Evolutionary conservation across 2,329 filamentous ascomycete species (phyloP).

Genomic region (Dissoconium aciculare): DNA sequence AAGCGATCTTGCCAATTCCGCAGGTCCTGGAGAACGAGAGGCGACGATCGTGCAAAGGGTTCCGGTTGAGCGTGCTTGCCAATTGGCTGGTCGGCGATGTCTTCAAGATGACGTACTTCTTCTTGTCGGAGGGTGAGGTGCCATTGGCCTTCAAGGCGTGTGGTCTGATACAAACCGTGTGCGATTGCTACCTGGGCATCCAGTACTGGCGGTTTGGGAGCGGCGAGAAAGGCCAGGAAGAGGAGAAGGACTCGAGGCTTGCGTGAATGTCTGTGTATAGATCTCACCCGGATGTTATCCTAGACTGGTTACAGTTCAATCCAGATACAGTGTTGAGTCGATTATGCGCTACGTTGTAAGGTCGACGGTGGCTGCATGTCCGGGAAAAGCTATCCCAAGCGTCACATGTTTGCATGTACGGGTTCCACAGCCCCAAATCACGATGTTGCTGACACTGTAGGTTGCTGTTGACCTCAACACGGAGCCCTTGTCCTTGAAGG

Average conservation of each 20-base stretch:
- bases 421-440: too few species aligned
- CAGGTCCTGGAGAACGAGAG: constrained; percentile 60
- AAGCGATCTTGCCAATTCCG: constrained; percentile 67
- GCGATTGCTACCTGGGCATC: constrained; percentile 57
- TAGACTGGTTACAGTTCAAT: too few species aligned
- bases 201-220: constrained; percentile 60
- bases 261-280: constrained; percentile 11
- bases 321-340: too few species aligned
- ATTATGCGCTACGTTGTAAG: too few species aligned
- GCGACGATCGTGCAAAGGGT: constrained; percentile 57
- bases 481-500: too few species aligned
- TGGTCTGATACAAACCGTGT: constrained; percentile 64
- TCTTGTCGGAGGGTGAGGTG: constrained; percentile 55
- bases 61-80: constrained; percentile 57
- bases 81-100: constrained; percentile 69
- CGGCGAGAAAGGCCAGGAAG: constrained; percentile 13
- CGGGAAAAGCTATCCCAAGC: too few species aligned
- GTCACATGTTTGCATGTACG: too few species aligned
- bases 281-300: too few species aligned
- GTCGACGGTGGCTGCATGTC: too few species aligned
- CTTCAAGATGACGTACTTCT: constrained; percentile 68
- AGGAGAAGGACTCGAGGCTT: constrained; percentile 16
- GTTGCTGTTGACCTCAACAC: too few species aligned
- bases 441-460: too few species aligned
- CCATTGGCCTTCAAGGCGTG: constrained; percentile 70